Percentiles rank a stretch among this genome's conserved stretches.
Evolutionary conservation across 306 rosid species (phyloP).

Genomic region (Elaeagnus macrophylla): DNA sequence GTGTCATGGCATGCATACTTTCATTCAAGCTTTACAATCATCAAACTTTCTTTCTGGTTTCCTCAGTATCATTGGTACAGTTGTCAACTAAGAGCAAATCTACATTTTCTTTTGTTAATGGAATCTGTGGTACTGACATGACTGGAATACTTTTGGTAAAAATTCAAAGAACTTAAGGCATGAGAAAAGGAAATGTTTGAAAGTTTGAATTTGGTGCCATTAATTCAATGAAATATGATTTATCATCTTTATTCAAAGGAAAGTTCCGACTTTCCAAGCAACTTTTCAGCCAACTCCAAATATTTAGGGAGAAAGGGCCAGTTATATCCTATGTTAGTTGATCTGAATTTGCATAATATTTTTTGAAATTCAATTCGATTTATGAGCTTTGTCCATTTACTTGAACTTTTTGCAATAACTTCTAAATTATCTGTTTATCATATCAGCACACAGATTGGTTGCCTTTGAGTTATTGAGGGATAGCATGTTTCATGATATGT

Average conservation of each 20-base stretch:
- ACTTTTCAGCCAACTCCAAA: neutral
- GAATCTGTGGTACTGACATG: neutral
- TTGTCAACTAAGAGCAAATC: too few species aligned
- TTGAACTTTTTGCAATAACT: too few species aligned
- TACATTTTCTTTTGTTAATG: neutral
- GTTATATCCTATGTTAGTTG: neutral
- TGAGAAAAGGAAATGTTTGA: too few species aligned
- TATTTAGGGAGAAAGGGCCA: neutral
- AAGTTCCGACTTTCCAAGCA: too few species aligned
- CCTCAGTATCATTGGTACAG: neutral
- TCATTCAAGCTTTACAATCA: slow-evolving; percentile 15
- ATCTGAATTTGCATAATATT: neutral
- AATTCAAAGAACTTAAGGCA: neutral
- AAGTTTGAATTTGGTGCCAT: too few species aligned
- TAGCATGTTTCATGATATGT: too few species aligned
- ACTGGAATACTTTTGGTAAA: neutral
- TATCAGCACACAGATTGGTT: neutral
- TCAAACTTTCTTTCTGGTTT: slow-evolving; percentile 1
- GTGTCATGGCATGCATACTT: slow-evolving; percentile 2
- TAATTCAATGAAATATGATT: too few species aligned
- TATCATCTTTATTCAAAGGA: too few species aligned
- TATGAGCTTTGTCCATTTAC: neutral
- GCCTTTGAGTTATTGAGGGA: neutral
- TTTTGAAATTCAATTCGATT: neutral
- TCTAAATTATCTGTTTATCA: too few species aligned